These are phyloP conservation scores for Ceratopteris richardii DNA, from an alignment of 75 land plant species.

Conservation along the genomic window DNA sequence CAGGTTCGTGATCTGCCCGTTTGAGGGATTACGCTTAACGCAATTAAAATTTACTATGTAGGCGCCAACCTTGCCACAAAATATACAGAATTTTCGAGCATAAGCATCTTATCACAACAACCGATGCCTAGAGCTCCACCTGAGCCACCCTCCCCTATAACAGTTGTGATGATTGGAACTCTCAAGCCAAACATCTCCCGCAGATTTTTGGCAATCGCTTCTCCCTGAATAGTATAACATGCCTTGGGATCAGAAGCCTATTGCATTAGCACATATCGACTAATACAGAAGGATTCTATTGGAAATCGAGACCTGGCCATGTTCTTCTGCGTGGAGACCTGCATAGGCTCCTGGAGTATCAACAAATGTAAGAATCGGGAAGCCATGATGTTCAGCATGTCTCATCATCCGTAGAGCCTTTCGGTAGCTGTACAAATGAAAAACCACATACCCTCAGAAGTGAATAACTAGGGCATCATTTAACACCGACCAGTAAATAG, in stretches of 20 bases:
- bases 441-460: no score
- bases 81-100: conserved; percentile 91
- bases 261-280: not conserved
- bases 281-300: no score
- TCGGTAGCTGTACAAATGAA: conserved; percentile 24
- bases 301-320: conserved; percentile 64
- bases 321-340: conserved; percentile 73
- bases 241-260: conserved; percentile 1
- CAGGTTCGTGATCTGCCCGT: no score
- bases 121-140: conserved; percentile 97
- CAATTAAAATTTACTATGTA: no score
- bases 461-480: no score
- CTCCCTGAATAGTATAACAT: conserved; percentile 70
- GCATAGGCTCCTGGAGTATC: conserved; percentile 97
- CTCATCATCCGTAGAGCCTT: conserved; percentile 87
- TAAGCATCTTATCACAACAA: conserved; percentile 75
- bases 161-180: conserved; percentile 78
- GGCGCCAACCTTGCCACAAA: conserved; percentile 95
- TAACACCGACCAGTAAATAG: no score
- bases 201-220: conserved; percentile 85
- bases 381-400: conserved; percentile 84
- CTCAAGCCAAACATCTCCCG: conserved; percentile 77
- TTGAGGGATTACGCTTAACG: no score
- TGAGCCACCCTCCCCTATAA: conserved; percentile 97
- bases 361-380: conserved; percentile 79